Conservation (phyloP, 2,329 filamentous ascomycete genomes). For the Colletotrichum noveboracense region DNA sequence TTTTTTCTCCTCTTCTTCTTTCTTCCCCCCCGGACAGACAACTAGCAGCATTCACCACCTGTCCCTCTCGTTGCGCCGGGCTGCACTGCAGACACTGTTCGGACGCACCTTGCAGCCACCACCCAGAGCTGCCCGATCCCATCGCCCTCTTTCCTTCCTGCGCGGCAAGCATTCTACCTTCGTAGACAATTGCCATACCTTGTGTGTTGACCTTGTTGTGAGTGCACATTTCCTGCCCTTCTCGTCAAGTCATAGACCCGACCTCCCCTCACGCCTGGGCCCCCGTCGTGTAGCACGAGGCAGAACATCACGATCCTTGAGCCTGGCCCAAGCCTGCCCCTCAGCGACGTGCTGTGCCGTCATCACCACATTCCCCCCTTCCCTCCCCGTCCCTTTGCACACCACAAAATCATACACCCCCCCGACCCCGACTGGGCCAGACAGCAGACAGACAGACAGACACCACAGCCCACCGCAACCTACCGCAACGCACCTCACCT, state of each 20-base stretch:
- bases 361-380: slow-evolving; percentile 21
- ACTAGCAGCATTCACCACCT: neutral
- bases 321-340: slow-evolving; percentile 16
- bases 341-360: slow-evolving; percentile 23
- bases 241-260: neutral
- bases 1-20: neutral
- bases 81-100: neutral
- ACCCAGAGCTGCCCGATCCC: neutral
- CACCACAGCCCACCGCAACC: neutral
- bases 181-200: slow-evolving; percentile 7
- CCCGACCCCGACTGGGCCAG: neutral
- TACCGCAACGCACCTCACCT: neutral
- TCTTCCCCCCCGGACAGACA: neutral
- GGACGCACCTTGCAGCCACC: neutral
- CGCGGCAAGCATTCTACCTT: neutral
- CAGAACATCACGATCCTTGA: slow-evolving; percentile 18
- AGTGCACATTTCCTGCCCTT: slow-evolving; percentile 5
- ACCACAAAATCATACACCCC: neutral
- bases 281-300: neutral
- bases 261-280: neutral
- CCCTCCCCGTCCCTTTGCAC: neutral
- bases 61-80: neutral
- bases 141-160: neutral
- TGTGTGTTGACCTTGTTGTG: neutral
- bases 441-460: neutral